Percentiles rank a stretch among this genome's conserved stretches.
Conservation (phyloP, 495 filamentous ascomycete species). For the Cercophora sp. region DNA sequence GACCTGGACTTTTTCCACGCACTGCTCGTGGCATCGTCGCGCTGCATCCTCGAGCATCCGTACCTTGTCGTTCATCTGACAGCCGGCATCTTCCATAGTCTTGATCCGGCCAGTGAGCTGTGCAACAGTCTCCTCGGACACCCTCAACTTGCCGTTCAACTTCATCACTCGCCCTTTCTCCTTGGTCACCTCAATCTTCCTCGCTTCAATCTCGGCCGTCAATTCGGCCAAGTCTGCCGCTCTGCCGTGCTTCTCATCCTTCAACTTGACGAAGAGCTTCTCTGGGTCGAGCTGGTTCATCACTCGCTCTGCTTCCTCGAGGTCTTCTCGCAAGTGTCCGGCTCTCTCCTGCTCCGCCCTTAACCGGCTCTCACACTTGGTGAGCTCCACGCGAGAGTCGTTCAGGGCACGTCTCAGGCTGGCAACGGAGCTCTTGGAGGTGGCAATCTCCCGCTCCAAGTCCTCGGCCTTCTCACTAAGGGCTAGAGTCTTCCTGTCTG, state of each 20-base stretch:
- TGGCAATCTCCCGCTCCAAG: not conserved
- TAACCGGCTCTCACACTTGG: not conserved
- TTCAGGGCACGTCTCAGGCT: not conserved
- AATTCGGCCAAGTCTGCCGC: not conserved
- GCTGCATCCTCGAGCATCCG: not conserved
- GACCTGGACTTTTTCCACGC: constrained; percentile 2
- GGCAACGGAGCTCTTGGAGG: not conserved
- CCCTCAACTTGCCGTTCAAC: too few relatives aligned
- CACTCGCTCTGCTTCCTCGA: not conserved
- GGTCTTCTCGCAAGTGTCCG: not conserved
- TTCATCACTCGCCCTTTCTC: too few relatives aligned
- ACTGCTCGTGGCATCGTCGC: not conserved
- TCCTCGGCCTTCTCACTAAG: not conserved
- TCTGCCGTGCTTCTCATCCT: not conserved
- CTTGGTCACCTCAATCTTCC: too few relatives aligned
- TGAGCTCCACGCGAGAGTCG: not conserved
- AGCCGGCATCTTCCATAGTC: too few relatives aligned
- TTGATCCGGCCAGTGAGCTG: too few relatives aligned
- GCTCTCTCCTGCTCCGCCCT: not conserved
- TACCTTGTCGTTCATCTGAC: not conserved
- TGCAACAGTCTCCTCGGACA: not conserved
- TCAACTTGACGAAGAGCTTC: not conserved
- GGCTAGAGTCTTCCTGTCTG: not conserved
- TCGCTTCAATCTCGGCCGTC: not conserved
- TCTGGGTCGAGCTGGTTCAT: constrained; percentile 1